Conservation (phyloP, 2,329 filamentous ascomycete genomes). For the Pseudonectria foliicola region DNA sequence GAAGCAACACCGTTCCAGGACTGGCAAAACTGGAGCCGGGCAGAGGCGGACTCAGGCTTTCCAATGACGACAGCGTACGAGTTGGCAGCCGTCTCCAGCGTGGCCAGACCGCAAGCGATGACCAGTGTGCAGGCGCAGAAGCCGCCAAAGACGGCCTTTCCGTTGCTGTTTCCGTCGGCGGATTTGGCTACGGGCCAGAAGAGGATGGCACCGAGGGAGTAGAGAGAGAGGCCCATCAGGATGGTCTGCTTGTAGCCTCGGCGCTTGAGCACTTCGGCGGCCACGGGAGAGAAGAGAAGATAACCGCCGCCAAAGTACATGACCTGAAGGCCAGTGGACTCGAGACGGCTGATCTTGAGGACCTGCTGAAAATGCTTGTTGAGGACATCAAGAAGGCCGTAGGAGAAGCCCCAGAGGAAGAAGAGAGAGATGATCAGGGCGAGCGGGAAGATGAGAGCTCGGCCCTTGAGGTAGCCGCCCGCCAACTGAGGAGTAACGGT, state of each 20-base stretch:
- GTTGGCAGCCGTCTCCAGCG: constrained; percentile 71
- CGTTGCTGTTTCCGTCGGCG: constrained; percentile 13
- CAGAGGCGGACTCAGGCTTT: constrained; percentile 7
- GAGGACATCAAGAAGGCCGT: constrained; percentile 39
- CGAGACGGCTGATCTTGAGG: constrained; percentile 35
- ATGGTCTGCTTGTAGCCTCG: constrained; percentile 61
- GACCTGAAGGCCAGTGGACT: constrained; percentile 40
- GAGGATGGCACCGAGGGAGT: constrained; percentile 51
- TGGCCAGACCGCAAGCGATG: constrained; percentile 64
- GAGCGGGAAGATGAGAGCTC: constrained; percentile 48
- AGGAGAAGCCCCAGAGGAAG: constrained; percentile 41
- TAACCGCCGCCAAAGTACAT: constrained; percentile 48
- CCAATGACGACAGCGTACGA: constrained; percentile 55
- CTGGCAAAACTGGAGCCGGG: constrained; percentile 52
- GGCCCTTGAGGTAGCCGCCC: constrained; percentile 17
- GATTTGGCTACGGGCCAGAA: constrained; percentile 52
- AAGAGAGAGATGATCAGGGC: constrained; percentile 45
- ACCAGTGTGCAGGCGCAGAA: constrained; percentile 68
- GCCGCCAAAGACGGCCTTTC: constrained; percentile 50
- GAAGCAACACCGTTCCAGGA: constrained; percentile 71
- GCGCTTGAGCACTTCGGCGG: constrained; percentile 55
- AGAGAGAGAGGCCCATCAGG: constrained; percentile 59
- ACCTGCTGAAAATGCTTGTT: constrained; percentile 43
- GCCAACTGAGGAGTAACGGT: constrained; percentile 15
- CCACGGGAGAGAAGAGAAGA: constrained; percentile 36